A percentile compares a stretch with the other conserved stretches of the same genome.
These are phyloP conservation scores for Yarrowia osloensis DNA, from an alignment of 805 yeast species.

Conservation along the genomic window DNA sequence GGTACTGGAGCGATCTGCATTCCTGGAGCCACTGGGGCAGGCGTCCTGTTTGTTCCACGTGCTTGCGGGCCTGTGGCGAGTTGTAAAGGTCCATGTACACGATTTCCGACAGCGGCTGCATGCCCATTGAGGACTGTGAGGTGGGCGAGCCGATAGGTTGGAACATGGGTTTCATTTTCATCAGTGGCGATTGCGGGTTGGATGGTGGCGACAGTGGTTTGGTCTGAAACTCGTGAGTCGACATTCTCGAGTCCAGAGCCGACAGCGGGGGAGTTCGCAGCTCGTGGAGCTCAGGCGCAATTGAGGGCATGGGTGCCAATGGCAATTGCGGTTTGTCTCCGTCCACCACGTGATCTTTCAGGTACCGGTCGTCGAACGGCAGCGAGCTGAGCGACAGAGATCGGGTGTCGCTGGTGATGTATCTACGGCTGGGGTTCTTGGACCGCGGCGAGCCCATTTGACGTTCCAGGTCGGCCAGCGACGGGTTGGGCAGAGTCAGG, in stretches of 20 bases:
- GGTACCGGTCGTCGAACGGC: conserved; percentile 3
- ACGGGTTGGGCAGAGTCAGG: not conserved
- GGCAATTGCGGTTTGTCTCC: not conserved
- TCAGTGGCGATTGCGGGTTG: not conserved
- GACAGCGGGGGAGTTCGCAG: not conserved
- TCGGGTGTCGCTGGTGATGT: conserved; percentile 9
- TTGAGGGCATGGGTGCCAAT: not conserved
- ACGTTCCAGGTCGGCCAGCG: conserved; percentile 8
- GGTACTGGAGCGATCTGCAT: conserved; percentile 1
- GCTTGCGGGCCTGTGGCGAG: not conserved
- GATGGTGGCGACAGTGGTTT: not conserved
- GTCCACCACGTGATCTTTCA: not conserved
- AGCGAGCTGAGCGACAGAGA: not conserved
- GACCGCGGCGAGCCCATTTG: not conserved
- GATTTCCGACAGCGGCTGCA: not conserved
- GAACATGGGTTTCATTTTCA: not conserved
- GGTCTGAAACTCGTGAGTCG: not conserved
- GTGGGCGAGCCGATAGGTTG: not conserved
- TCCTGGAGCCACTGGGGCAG: conserved; percentile 3
- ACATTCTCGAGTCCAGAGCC: not conserved
- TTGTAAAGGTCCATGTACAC: conserved; percentile 3
- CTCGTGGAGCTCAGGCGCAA: not conserved
- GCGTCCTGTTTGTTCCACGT: not conserved
- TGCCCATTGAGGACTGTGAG: not conserved
- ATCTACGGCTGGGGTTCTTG: conserved; percentile 4